Evolutionary conservation across 352 stramenopile species (phyloP).

Genomic region (Thraustochytrium striatum): DNA sequence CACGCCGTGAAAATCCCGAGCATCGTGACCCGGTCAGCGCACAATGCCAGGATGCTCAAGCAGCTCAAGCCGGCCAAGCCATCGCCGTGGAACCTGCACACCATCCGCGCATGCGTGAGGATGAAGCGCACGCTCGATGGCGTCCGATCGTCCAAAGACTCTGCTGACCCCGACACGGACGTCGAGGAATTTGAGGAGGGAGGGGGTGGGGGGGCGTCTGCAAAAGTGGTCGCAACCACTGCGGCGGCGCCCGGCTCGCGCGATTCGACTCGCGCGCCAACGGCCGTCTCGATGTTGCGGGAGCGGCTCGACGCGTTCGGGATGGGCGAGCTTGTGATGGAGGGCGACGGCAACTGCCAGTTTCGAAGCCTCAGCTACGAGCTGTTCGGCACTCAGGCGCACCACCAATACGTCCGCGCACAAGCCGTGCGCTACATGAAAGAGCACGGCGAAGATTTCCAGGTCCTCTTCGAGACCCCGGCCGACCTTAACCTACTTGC

Average conservation of each 20-base stretch:
- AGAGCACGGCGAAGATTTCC: slow-evolving; percentile 80
- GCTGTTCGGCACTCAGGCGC: slow-evolving; percentile 83
- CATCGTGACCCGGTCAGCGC: not conserved
- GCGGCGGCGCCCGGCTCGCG: no score
- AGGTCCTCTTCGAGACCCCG: slow-evolving; percentile 77
- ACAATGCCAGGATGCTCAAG: not conserved
- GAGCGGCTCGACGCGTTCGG: slow-evolving; percentile 54
- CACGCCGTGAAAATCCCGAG: not conserved
- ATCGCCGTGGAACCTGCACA: no score
- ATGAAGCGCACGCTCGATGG: not conserved
- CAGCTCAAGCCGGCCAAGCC: no score
- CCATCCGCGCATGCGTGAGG: no score
- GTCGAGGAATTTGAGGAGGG: not conserved
- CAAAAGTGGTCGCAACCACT: not conserved
- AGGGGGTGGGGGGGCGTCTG: not conserved
- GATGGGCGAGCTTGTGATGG: slow-evolving; percentile 66
- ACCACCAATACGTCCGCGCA: slow-evolving; percentile 78
- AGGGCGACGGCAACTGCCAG: slow-evolving; percentile 94
- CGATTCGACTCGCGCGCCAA: not conserved
- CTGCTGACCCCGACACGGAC: not conserved
- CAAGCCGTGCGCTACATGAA: slow-evolving; percentile 93
- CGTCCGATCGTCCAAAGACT: not conserved
- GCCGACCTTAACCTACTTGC: slow-evolving; percentile 78
- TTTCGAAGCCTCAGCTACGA: slow-evolving; percentile 92
- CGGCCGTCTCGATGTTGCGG: not conserved